Base-by-base conservation (phyloP, 2,329 filamentous ascomycete species). In the Fusarium sp. region DNA sequence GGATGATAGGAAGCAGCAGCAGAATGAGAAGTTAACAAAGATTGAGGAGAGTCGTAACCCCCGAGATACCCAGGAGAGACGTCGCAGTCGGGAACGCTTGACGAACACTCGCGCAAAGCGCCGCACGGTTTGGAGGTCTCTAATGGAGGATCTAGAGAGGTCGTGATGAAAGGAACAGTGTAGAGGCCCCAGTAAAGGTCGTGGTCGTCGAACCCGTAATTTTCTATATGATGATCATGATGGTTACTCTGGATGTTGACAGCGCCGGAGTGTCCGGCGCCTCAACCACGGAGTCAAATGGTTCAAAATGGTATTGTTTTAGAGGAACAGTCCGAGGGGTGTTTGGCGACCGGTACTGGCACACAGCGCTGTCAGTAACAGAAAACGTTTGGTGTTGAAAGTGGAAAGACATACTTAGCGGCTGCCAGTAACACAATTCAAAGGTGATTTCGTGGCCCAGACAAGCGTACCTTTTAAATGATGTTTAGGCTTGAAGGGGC, bases 201-300 rank as follows among this genome's bases (percentile, higher is more conserved):
- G 7, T 24, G 21, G 43, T 33, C 6, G 33, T 17, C 43, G 26
- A 9, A 47, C 43, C 7, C 33, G n/a, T 6, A 22, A 38, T 56
- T 33, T 15, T 47, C 34, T 56, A 56, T 17, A 43, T 56, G 34
- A 47, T 56, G 52, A 56, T 47, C 52, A 56, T 56, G 1, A 5
- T 24, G 43, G 33, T 24, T 4, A 33, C 11, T 39, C 14, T 39
- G 52, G 39, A 56, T 56, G 52, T 47, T 47, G 34, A 46, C 24
- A 39, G 34, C 52, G 52, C 52, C 52, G 52, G 52, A 4, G 2
- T 13, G 24, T 2, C 52, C 52, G 43, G 43, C 52, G 52, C 43
- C 17, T 45, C 24, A 45, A 28, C 24, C 6, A 14, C 13, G 19
- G 26, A 13, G n/a, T 31, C 14, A 45, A 13, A 9, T 14, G 7